These are phyloP conservation scores for Candida maris DNA, from an alignment of 805 yeast species.

Conservation along the genomic window DNA sequence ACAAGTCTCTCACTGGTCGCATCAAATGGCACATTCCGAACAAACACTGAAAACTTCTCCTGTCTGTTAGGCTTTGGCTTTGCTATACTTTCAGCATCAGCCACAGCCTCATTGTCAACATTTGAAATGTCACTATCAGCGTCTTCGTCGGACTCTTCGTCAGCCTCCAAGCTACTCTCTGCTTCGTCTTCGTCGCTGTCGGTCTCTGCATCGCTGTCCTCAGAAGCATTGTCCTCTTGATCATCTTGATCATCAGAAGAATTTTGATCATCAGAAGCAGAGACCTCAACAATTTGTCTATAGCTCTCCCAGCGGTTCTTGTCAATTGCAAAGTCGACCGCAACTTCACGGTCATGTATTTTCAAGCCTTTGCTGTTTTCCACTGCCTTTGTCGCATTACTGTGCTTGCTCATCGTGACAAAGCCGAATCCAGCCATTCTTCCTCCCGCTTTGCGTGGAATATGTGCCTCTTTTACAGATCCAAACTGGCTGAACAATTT, in stretches of 20 bases:
- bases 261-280: slow-evolving; percentile 33
- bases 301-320: slow-evolving; percentile 75
- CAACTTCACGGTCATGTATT: slow-evolving; percentile 86
- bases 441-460: slow-evolving; percentile 86
- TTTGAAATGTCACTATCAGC: slow-evolving; percentile 29
- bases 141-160: slow-evolving; percentile 26
- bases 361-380: slow-evolving; percentile 70
- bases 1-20: slow-evolving; percentile 76
- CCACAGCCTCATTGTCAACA: slow-evolving; percentile 22
- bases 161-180: slow-evolving; percentile 27
- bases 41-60: slow-evolving; percentile 73
- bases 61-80: slow-evolving; percentile 48
- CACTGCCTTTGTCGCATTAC: slow-evolving; percentile 77
- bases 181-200: slow-evolving; percentile 31
- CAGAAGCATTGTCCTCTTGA: slow-evolving; percentile 35
- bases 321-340: slow-evolving; percentile 90
- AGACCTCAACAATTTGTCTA: slow-evolving; percentile 30
- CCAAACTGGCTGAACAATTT: slow-evolving; percentile 75
- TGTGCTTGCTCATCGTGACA: slow-evolving; percentile 78
- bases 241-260: slow-evolving; percentile 38
- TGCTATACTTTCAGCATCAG: slow-evolving; percentile 25
- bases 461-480: slow-evolving; percentile 79
- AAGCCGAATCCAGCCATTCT: slow-evolving; percentile 94
- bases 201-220: slow-evolving; percentile 35
- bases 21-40: slow-evolving; percentile 92